phyloP scores from a whole-genome alignment of 441 rosid genomes.

The Euphorbia celastroides region DNA sequence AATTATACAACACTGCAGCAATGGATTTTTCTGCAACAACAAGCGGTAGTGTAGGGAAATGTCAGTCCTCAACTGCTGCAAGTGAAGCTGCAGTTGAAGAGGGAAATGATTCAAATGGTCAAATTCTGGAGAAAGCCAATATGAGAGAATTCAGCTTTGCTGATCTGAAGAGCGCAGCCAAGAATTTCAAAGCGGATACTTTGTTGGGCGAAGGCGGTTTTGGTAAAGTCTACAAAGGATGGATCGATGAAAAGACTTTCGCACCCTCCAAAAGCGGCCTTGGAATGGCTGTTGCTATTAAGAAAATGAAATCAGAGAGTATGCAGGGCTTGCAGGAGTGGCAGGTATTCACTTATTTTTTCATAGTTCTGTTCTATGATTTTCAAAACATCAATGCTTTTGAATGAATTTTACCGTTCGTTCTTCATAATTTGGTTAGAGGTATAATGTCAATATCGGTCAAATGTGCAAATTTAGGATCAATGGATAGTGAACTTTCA shows the following conservation, averaged over 20 bases:
- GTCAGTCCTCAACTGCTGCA: conserved; percentile 42
- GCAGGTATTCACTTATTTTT: background rate
- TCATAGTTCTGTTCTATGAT: background rate
- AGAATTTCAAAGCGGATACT: conserved; percentile 29
- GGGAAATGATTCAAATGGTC: conserved; percentile 27
- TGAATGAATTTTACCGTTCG: background rate
- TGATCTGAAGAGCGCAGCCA: background rate
- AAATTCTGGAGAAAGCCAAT: conserved; percentile 34
- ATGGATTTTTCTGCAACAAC: conserved; percentile 31
- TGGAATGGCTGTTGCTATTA: conserved; percentile 68
- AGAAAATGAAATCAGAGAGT: conserved; percentile 79
- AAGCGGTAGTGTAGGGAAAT: conserved; percentile 29
- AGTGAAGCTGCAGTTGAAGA: conserved; percentile 32
- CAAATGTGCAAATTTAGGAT: background rate
- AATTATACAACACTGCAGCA: conserved; percentile 21
- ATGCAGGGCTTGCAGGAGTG: background rate
- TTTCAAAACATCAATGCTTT: background rate
- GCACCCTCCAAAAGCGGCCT: conserved; percentile 38
- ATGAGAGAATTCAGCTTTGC: conserved; percentile 24
- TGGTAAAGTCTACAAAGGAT: conserved; percentile 84
- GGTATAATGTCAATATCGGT: background rate
- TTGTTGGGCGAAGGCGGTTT: conserved; percentile 92
- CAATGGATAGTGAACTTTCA: background rate
- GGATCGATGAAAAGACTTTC: conserved; percentile 69
- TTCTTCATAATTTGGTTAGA: background rate